Evolutionary conservation across 805 yeast genomes (phyloP).

Genomic region (Kluyveromyces nonfermentans): DNA sequence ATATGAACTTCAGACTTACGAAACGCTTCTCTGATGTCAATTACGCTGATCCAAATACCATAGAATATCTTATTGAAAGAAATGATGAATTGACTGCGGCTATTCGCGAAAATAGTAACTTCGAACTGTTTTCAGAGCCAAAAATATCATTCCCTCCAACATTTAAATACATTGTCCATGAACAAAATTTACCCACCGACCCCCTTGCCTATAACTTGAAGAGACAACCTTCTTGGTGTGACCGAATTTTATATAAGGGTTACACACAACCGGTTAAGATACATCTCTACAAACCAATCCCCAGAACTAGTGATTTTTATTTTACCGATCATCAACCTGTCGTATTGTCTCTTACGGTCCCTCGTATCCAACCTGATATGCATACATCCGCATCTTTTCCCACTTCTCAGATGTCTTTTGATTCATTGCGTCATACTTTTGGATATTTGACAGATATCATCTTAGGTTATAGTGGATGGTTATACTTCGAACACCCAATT

Average conservation of each 20-base stretch:
- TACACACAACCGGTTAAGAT: conserved; percentile 30
- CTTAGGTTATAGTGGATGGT: conserved; percentile 25
- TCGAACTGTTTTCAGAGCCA: conserved; percentile 59
- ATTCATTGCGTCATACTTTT: conserved; percentile 4
- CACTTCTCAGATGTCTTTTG: background rate
- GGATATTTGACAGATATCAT: conserved; percentile 13
- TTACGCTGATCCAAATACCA: conserved; percentile 8
- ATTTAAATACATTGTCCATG: conserved; percentile 51
- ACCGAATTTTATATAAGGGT: conserved; percentile 55
- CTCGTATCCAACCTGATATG: conserved; percentile 16
- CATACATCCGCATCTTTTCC: background rate
- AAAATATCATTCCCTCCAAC: conserved; percentile 67
- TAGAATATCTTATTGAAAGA: conserved; percentile 17
- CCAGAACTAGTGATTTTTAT: conserved; percentile 28
- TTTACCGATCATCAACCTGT: conserved; percentile 83
- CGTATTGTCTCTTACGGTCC: conserved; percentile 39
- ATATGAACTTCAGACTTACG: conserved; percentile 65
- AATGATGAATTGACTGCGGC: conserved; percentile 31
- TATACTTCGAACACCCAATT: conserved; percentile 1
- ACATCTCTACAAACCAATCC: conserved; percentile 40
- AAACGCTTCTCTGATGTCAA: conserved; percentile 12
- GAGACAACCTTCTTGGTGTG: conserved; percentile 86
- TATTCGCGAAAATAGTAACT: conserved; percentile 34
- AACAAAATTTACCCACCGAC: conserved; percentile 19
- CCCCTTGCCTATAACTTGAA: conserved; percentile 37